Evolutionary conservation across 2,329 filamentous ascomycete genomes (phyloP).

Genomic region (Talaromyces islandicus): DNA sequence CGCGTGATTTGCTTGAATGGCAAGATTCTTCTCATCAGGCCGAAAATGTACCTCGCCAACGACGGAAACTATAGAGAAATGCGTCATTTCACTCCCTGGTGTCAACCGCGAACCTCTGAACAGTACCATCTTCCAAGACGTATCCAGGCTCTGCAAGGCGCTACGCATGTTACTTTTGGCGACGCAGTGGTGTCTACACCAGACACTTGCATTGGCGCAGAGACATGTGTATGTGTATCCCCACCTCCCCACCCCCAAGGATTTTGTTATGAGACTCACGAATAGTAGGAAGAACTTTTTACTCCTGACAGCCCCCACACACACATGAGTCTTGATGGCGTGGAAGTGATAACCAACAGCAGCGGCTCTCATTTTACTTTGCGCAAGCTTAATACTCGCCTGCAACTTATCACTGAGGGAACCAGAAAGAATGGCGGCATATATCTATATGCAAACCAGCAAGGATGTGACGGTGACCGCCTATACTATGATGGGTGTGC

Average conservation of each 20-base stretch:
- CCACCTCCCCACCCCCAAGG: background rate
- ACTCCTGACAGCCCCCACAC: constrained; percentile 50
- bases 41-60: constrained; percentile 63
- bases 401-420: constrained; percentile 59
- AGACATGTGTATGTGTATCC: constrained; percentile 12
- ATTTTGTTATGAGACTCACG: constrained; percentile 40
- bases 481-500: constrained; percentile 56
- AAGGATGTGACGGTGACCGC: constrained; percentile 51
- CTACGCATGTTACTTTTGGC: constrained; percentile 55
- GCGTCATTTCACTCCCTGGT: constrained; percentile 56
- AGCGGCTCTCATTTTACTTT: constrained; percentile 46
- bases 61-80: constrained; percentile 54
- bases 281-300: constrained; percentile 57
- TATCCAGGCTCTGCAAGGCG: constrained; percentile 51
- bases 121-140: constrained; percentile 57
- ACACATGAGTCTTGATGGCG: constrained; percentile 58
- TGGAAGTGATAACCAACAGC: constrained; percentile 64
- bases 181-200: constrained; percentile 57
- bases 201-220: constrained; percentile 53
- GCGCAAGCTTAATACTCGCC: constrained; percentile 58
- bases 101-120: constrained; percentile 47
- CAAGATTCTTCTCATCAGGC: constrained; percentile 60
- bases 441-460: constrained; percentile 38
- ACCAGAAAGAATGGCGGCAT: constrained; percentile 44
- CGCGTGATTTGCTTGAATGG: constrained; percentile 58